Percentiles rank a stretch among this genome's conserved stretches.
phyloP scores from a whole-genome alignment of 1,139 yeast species.

The Protomyces arabidopsidicola region DNA sequence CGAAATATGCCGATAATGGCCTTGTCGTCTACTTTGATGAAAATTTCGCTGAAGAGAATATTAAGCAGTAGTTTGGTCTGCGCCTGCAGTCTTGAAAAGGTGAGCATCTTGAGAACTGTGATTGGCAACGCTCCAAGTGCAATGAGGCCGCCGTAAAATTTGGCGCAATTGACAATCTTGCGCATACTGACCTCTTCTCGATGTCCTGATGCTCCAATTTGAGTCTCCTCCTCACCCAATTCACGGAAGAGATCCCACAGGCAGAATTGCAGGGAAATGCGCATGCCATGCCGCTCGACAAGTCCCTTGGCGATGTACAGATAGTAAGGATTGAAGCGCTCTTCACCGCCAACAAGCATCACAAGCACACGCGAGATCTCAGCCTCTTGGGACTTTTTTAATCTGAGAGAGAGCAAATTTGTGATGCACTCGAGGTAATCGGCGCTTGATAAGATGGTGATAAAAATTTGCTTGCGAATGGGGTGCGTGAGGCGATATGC shows the following conservation, averaged over 20 bases:
- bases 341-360: slow-evolving; percentile 82
- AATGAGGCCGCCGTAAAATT: slow-evolving; percentile 47
- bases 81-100: slow-evolving; percentile 60
- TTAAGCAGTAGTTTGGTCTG: slow-evolving; percentile 66
- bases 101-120: slow-evolving; percentile 52
- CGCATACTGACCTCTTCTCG: slow-evolving; percentile 40
- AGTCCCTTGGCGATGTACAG: slow-evolving; percentile 72
- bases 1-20: slow-evolving; percentile 52
- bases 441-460: slow-evolving; percentile 72
- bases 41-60: slow-evolving; percentile 61
- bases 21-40: slow-evolving; percentile 50
- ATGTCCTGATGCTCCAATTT: slow-evolving; percentile 40
- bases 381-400: slow-evolving; percentile 76
- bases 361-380: slow-evolving; percentile 81
- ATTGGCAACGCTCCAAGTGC: slow-evolving; percentile 35
- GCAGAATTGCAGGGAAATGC: slow-evolving; percentile 81
- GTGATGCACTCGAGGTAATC: slow-evolving; percentile 86
- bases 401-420: slow-evolving; percentile 69
- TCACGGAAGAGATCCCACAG: slow-evolving; percentile 85
- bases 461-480: slow-evolving; percentile 84
- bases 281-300: slow-evolving; percentile 57
- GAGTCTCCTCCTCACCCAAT: slow-evolving; percentile 46
- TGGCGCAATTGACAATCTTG: slow-evolving; percentile 68
- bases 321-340: slow-evolving; percentile 85
- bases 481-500: slow-evolving; percentile 93